Percentiles rank a stretch among this genome's conserved stretches.
These are phyloP conservation scores for Luzula sylvatica DNA, from an alignment of 176 grass and related monocot species.

Conservation along the genomic window DNA sequence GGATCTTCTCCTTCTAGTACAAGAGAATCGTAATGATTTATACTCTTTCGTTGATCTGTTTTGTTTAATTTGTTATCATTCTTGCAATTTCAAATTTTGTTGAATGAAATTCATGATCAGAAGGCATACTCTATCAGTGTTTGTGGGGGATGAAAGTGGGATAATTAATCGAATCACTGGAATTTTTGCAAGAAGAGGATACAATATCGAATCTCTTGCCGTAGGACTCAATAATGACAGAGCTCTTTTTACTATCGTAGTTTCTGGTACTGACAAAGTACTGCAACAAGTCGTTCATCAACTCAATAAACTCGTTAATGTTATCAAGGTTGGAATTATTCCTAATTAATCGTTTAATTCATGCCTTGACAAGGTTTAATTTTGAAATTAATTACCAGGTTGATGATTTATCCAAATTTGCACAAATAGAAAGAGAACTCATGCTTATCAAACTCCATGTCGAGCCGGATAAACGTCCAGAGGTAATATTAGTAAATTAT, in stretches of 20 bases:
- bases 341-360: background rate
- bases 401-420: constrained; percentile 54
- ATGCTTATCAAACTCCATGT: constrained; percentile 79
- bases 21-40: background rate
- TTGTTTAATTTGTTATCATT: background rate
- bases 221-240: constrained; percentile 73
- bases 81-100: background rate
- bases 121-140: constrained; percentile 65
- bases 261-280: constrained; percentile 64
- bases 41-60: background rate
- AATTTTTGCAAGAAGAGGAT: constrained; percentile 71
- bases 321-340: constrained; percentile 48
- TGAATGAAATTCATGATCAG: constrained; percentile 16
- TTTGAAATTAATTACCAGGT: constrained; percentile 26
- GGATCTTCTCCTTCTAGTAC: background rate
- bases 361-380: background rate
- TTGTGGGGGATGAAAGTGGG: constrained; percentile 73
- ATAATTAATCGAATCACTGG: constrained; percentile 84
- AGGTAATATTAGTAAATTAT: constrained; percentile 47
- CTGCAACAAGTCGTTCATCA: constrained; percentile 54
- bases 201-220: constrained; percentile 69
- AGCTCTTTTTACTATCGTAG: constrained; percentile 64
- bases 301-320: constrained; percentile 71
- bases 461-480: constrained; percentile 38
- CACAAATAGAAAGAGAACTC: constrained; percentile 66